Conservation (phyloP, 2,329 filamentous ascomycete species). For the Cytospora leucostoma region DNA sequence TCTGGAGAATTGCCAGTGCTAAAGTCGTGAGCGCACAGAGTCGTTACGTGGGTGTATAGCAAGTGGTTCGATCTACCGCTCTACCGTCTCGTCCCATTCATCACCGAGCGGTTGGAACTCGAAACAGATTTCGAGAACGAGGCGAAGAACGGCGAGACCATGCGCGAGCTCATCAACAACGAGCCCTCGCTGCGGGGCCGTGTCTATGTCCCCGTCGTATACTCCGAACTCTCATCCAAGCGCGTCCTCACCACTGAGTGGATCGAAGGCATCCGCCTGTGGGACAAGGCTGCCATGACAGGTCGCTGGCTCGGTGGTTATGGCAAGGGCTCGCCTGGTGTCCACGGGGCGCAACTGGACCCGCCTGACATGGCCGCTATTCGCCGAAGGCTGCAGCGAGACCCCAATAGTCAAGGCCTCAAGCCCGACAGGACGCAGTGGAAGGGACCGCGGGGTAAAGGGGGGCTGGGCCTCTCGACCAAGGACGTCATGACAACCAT, state of each 20-base stretch:
- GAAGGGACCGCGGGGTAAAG: slow-evolving; percentile 70
- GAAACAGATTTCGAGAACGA: slow-evolving; percentile 96
- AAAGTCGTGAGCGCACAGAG: slow-evolving; percentile 45
- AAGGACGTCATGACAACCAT: slow-evolving; percentile 95
- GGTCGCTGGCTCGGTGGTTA: slow-evolving; percentile 76
- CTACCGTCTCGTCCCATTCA: slow-evolving; percentile 87
- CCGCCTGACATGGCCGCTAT: slow-evolving; percentile 50
- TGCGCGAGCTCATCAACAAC: slow-evolving; percentile 72
- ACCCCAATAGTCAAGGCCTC: slow-evolving; percentile 58
- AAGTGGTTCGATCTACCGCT: slow-evolving; percentile 91
- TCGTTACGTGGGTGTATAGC: slow-evolving; percentile 80
- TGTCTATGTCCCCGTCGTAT: slow-evolving; percentile 87
- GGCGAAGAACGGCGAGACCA: slow-evolving; percentile 81
- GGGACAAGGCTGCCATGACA: slow-evolving; percentile 84
- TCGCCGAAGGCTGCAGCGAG: slow-evolving; percentile 49
- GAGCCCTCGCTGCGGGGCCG: slow-evolving; percentile 76
- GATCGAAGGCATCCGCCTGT: slow-evolving; percentile 92
- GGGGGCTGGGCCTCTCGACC: slow-evolving; percentile 79
- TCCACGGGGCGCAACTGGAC: slow-evolving; percentile 64
- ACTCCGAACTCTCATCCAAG: slow-evolving; percentile 77
- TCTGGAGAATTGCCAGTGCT: slow-evolving; percentile 22
- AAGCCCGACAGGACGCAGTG: slow-evolving; percentile 82
- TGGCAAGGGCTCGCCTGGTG: slow-evolving; percentile 75
- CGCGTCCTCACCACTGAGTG: slow-evolving; percentile 93
- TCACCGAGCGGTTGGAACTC: slow-evolving; percentile 84